phyloP scores from a whole-genome alignment of 345 rosid species.

The Arabidopsis arenosa region DNA sequence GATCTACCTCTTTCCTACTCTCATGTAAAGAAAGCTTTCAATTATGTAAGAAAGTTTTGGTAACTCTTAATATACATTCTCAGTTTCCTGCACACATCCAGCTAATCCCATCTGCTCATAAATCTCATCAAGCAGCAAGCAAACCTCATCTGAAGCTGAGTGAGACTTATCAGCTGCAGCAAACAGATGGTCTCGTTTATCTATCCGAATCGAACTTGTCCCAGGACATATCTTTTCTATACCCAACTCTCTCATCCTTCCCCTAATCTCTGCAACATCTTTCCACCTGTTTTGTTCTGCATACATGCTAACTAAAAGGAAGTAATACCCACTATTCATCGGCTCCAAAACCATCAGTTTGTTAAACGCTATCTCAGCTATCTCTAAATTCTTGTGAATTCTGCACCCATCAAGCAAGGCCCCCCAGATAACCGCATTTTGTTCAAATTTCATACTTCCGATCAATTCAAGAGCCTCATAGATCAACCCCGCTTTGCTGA shows the following conservation, averaged over 20 bases:
- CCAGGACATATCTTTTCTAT: slow-evolving; percentile 68
- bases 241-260: slow-evolving; percentile 59
- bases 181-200: slow-evolving; percentile 55
- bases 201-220: slow-evolving; percentile 72
- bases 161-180: slow-evolving; percentile 71
- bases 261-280: slow-evolving; percentile 64
- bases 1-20: slow-evolving; percentile 1
- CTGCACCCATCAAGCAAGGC: slow-evolving; percentile 72
- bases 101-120: slow-evolving; percentile 58
- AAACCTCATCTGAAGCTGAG: slow-evolving; percentile 52
- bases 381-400: slow-evolving; percentile 64
- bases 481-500: slow-evolving; percentile 76
- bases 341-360: slow-evolving; percentile 71
- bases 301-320: slow-evolving; percentile 64
- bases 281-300: slow-evolving; percentile 73
- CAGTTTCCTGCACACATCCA: slow-evolving; percentile 35
- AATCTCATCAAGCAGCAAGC: slow-evolving; percentile 55
- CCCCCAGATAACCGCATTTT: slow-evolving; percentile 83
- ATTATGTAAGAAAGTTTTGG: slow-evolving; percentile 1
- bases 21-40: slow-evolving; percentile 16
- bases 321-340: slow-evolving; percentile 59
- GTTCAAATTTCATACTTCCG: slow-evolving; percentile 54
- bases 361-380: slow-evolving; percentile 59
- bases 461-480: slow-evolving; percentile 67
- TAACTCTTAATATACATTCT: slow-evolving; percentile 31